These are phyloP conservation scores for Harringtonia lauricola DNA, from an alignment of 2,329 filamentous ascomycete species.

Conservation along the genomic window DNA sequence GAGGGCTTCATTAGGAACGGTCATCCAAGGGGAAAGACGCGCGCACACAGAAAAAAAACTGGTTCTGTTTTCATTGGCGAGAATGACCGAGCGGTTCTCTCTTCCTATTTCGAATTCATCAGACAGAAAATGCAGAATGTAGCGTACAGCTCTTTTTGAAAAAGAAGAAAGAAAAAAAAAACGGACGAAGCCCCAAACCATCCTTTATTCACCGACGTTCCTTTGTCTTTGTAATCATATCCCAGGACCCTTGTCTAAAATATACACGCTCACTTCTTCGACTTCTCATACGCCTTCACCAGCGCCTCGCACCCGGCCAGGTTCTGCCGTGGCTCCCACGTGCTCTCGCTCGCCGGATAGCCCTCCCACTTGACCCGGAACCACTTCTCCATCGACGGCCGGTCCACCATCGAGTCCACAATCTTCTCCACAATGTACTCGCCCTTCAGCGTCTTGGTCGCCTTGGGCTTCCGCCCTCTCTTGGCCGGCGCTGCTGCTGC, in stretches of 20 bases:
- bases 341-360: constrained; percentile 30
- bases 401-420: constrained; percentile 27
- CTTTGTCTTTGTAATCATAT: constrained; percentile 1
- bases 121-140: too few species aligned
- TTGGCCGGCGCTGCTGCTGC: background rate
- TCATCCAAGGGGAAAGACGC: background rate
- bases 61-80: too few species aligned
- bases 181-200: background rate
- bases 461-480: constrained; percentile 3
- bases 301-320: constrained; percentile 26
- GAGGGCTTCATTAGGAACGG: too few species aligned
- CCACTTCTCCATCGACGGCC: constrained; percentile 24
- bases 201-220: background rate
- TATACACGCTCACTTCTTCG: constrained; percentile 12
- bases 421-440: constrained; percentile 39
- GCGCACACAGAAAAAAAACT: too few species aligned
- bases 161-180: background rate
- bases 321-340: constrained; percentile 41
- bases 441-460: constrained; percentile 1
- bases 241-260: too few species aligned
- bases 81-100: too few species aligned
- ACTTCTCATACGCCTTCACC: constrained; percentile 25
- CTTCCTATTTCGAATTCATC: too few species aligned
- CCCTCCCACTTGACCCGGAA: constrained; percentile 45
- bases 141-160: too few species aligned